phyloP scores from a whole-genome alignment of 2,329 filamentous ascomycete genomes.

The Zymoseptoria ardabiliae region DNA sequence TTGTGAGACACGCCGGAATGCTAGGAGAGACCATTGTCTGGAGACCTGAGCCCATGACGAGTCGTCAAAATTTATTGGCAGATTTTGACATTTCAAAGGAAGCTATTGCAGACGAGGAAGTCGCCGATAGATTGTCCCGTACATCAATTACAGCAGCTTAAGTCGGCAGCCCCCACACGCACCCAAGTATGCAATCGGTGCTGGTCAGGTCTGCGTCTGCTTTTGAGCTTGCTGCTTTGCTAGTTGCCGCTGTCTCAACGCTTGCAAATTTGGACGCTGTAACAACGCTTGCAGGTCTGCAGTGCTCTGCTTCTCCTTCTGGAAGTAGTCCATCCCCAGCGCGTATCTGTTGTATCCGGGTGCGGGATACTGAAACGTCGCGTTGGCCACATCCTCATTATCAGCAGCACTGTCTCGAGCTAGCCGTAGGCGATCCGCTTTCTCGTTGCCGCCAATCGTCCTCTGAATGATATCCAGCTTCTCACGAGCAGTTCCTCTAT shows the following conservation, averaged over 20 bases:
- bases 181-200: no score
- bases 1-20: not conserved
- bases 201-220: no score
- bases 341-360: not conserved
- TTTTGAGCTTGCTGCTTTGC: no score
- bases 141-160: not conserved
- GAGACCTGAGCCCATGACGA: constrained; percentile 12
- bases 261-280: no score
- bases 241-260: no score
- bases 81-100: not conserved
- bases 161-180: not conserved
- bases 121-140: not conserved
- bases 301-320: not conserved
- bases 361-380: not conserved
- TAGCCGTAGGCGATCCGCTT: not conserved
- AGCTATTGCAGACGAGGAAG: not conserved
- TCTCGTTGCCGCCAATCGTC: not conserved
- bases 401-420: not conserved
- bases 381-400: not conserved
- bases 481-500: not conserved
- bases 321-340: not conserved
- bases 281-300: not conserved
- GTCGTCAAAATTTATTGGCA: constrained; percentile 10
- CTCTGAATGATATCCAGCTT: not conserved
- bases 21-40: constrained; percentile 1